These are phyloP conservation scores for Linnemannia hyalina DNA, from an alignment of 192 early-diverging fungal species.

Conservation along the genomic window DNA sequence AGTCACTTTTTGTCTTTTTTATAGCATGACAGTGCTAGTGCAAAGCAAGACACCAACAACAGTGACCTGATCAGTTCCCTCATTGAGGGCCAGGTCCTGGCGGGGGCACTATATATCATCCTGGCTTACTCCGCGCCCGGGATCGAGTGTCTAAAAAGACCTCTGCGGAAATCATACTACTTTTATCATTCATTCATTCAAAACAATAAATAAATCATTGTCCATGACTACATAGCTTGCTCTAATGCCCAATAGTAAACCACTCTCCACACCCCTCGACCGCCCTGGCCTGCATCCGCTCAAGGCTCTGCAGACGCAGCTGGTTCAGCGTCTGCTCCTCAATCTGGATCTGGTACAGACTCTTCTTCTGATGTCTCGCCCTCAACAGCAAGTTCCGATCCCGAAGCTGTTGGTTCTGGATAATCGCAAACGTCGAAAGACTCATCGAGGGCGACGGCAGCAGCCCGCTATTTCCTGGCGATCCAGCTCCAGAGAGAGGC, in stretches of 20 bases:
- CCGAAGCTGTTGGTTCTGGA: slow-evolving; percentile 60
- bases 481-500: not conserved
- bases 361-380: slow-evolving; percentile 62
- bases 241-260: slow-evolving; percentile 38
- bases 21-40: slow-evolving; percentile 51
- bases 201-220: not conserved
- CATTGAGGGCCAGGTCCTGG: slow-evolving; percentile 46
- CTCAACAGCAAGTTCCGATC: slow-evolving; percentile 43
- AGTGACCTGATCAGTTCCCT: slow-evolving; percentile 22
- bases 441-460: slow-evolving; percentile 6
- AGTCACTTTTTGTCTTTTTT: slow-evolving; percentile 37
- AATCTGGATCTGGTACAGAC: slow-evolving; percentile 62
- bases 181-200: not conserved
- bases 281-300: slow-evolving; percentile 45
- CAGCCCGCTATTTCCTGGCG: not conserved
- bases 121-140: slow-evolving; percentile 45
- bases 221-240: not conserved
- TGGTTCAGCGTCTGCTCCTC: slow-evolving; percentile 61
- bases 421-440: slow-evolving; percentile 54
- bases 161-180: slow-evolving; percentile 23
- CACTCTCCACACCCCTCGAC: slow-evolving; percentile 62
- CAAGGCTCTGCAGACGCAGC: slow-evolving; percentile 43
- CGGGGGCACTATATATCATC: slow-evolving; percentile 43
- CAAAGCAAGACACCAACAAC: slow-evolving; percentile 38
- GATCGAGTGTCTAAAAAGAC: slow-evolving; percentile 52